Conservation (phyloP, 169 alveolate genomes). For the Plasmodium vinckei region DNA sequence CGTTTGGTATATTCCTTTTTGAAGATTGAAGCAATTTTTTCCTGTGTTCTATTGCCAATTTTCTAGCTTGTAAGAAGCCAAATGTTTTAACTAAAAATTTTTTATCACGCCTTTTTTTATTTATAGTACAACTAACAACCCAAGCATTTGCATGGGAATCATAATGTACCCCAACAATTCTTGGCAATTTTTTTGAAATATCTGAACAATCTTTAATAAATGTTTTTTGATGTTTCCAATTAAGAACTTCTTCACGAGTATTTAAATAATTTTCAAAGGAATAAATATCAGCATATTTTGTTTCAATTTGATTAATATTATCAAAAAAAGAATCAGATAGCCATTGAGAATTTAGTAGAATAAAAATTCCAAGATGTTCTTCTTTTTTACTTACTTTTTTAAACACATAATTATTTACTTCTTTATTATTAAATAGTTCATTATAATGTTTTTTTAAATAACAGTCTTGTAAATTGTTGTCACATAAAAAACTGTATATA, state of each 20-base stretch:
- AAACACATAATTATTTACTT: conserved; percentile 22
- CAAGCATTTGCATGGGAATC: conserved; percentile 73
- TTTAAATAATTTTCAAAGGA: conserved; percentile 43
- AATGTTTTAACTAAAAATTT: conserved; percentile 65
- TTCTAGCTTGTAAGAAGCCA: conserved; percentile 73
- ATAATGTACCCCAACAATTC: conserved; percentile 66
- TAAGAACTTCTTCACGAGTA: conserved; percentile 48
- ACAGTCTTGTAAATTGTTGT: conserved; percentile 48
- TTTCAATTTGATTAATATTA: conserved; percentile 55
- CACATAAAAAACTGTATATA: conserved; percentile 33
- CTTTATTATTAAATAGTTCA: conserved; percentile 35
- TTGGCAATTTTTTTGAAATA: conserved; percentile 47
- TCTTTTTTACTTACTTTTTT: conserved; percentile 48
- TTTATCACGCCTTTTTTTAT: conserved; percentile 48
- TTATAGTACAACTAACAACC: conserved; percentile 64
- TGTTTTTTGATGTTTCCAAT: conserved; percentile 57
- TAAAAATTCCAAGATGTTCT: conserved; percentile 63
- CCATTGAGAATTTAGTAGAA: conserved; percentile 49
- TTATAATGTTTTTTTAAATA: conserved; percentile 52
- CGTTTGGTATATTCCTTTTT: not conserved
- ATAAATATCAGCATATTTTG: conserved; percentile 60
- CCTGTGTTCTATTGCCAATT: conserved; percentile 72
- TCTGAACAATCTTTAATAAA: conserved; percentile 63
- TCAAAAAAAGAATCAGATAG: conserved; percentile 68
- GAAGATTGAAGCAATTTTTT: conserved; percentile 35